Evolutionary conservation across 23 red algal species (phyloP).

Genomic region (Gracilaria domingensis): DNA sequence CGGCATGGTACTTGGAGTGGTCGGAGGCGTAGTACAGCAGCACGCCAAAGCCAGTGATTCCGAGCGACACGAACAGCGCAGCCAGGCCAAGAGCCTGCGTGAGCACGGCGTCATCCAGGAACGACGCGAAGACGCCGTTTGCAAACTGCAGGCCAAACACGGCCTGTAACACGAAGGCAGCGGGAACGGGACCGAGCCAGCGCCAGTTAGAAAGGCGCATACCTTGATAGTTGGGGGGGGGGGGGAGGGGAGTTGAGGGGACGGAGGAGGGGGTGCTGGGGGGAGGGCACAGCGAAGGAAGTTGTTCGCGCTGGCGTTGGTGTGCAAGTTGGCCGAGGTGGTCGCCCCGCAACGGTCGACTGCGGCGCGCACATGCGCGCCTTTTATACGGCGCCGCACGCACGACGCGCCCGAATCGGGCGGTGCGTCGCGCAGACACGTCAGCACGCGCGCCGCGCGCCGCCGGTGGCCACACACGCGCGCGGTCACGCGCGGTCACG

Average conservation of each 20-base stretch:
- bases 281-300: not conserved
- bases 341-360: not conserved
- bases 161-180: constrained; percentile 43
- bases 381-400: not conserved
- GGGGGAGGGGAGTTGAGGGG: not conserved
- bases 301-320: constrained; percentile 25
- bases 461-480: not conserved
- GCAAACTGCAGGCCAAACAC: constrained; percentile 47
- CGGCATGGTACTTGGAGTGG: constrained; percentile 13
- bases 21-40: constrained; percentile 34
- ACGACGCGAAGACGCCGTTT: constrained; percentile 50
- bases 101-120: constrained; percentile 13
- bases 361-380: not conserved
- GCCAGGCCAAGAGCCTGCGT: constrained; percentile 43
- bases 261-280: not conserved
- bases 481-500: not conserved
- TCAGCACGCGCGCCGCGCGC: not conserved
- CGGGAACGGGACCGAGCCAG: constrained; percentile 52
- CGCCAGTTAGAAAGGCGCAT: constrained; percentile 60
- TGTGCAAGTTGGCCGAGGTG: constrained; percentile 7
- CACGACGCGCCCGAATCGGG: not conserved
- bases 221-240: not conserved
- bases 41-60: constrained; percentile 45
- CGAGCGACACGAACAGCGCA: constrained; percentile 26
- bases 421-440: not conserved